Evolutionary conservation across 345 rosid species (phyloP), one percentile per base, ranked within the genome.

Genomic region (Eucalyptus tenuipes): DNA sequence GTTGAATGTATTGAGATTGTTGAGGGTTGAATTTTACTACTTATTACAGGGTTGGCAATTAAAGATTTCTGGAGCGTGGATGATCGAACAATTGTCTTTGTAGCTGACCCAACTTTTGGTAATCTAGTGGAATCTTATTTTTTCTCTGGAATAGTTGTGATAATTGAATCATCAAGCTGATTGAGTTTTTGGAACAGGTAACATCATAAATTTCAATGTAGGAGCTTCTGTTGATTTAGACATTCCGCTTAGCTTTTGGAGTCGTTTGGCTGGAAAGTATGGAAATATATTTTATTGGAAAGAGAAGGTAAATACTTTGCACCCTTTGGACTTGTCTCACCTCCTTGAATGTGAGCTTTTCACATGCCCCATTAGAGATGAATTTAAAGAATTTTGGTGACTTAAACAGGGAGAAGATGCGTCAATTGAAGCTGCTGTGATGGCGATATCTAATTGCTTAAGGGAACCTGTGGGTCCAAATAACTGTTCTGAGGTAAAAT

Each of bases 61-160:
- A 95, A 92, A 91, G 98, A 96, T 75, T 97, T 92, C 81, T 96
- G 99, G 99, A 93, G 95, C 75, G 97, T 97, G 47, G 99, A 97
- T 91, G 99, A 97, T 92, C 91, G 91, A 89, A 97, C 99, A 12
- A 92, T 97, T 52, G 97, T 97, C 57, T 97, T 97, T 88, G 97
- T 97, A 27, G 97, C 98, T 75, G 99, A 96, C 89, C 98, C 97
- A 15, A 95, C 96, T 85, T 97, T 97, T 88, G 99, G 99, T 97
- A 93, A 89, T 90, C 50, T 44, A 89, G 85, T 49, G 75, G 68
- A 15, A 64, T 64, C 18, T 1, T 52, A 18, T 52, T 52, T 24
- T 64, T 64, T 14, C 71, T 64, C 14, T 64, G 18, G 17, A 64
- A 64, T 64, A 64, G 75, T 64, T 64, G 75, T 64, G 75, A 64